phyloP scores from a whole-genome alignment of 2,329 filamentous ascomycete species.

The Penicillium sp. region DNA sequence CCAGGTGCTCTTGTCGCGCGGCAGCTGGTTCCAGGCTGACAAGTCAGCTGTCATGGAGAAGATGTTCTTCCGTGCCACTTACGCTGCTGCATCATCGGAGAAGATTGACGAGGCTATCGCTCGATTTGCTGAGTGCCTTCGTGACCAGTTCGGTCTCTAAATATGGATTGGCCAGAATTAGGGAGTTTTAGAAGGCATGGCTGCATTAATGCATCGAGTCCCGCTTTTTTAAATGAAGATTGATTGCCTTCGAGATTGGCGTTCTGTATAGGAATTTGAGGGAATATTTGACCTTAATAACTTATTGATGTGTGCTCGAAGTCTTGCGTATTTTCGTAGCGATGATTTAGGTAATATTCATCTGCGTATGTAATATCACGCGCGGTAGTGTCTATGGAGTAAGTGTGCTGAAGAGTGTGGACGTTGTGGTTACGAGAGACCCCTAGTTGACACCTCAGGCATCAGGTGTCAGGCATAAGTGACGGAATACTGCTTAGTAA shows the following conservation, averaged over 20 bases:
- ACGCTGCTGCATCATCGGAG: slow-evolving; percentile 75
- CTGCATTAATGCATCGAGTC: neutral
- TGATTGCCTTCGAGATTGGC: neutral
- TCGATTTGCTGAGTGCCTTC: slow-evolving; percentile 77
- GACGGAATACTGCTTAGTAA: no score
- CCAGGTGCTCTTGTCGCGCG: slow-evolving; percentile 80
- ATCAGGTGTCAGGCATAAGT: neutral
- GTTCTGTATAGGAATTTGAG: neutral
- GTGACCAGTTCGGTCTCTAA: slow-evolving; percentile 62
- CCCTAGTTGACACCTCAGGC: neutral
- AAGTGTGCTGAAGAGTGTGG: no score
- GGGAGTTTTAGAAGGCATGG: neutral
- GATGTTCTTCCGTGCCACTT: slow-evolving; percentile 89
- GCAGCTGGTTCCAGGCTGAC: slow-evolving; percentile 90
- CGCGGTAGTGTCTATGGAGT: no score
- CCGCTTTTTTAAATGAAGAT: neutral
- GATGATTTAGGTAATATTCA: no score
- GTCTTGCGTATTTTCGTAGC: neutral
- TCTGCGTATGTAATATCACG: neutral
- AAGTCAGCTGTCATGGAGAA: slow-evolving; percentile 63
- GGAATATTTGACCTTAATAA: neutral
- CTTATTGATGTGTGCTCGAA: neutral
- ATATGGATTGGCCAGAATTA: neutral
- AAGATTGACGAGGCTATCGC: slow-evolving; percentile 75
- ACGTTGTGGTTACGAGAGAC: no score